Base-by-base conservation (phyloP, 306 rosid species). In the Quercus alba region DNA sequence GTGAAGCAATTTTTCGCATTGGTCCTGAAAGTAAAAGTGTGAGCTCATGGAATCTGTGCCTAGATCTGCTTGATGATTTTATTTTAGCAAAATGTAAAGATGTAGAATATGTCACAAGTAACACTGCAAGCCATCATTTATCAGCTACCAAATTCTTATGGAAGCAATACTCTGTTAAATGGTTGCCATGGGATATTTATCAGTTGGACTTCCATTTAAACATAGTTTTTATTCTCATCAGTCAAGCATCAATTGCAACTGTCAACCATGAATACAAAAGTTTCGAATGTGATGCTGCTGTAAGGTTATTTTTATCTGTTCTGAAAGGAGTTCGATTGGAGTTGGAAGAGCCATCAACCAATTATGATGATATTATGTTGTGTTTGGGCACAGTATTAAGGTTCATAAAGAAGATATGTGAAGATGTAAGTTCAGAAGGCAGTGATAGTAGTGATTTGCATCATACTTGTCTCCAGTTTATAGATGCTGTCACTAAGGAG, bases 161-260 rank as follows among this genome's bases (percentile, higher is more conserved):
- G 94, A 90, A 86, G 90, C 84, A 80, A 77, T 76, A 81, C 72
- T 80, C 81, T 25, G 77, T 94, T 25, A 94, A 78, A 74, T 94
- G 98, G 98, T 78, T 88, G 75, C 90, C 97, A 14, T 89, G 97
- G 97, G 86, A 94, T 83, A 77, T 88, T 81, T 80, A 79, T 84
- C 90, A 73, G 14, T 52, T 94, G 91, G 92, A 90, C 63, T 92
- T 94, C 46, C 84, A 86, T 83, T 85, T 94, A 57, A 89, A 77
- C 80, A 86, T 84, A 84, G 83, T 90, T 71, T 74, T 57, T 81
- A 75, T 85, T 79, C 76, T 92, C 56, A 72, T 88, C 79, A 72
- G 41, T 84, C 97, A 86, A 80, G 87, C 90, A 56, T 87, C 91
- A n/a, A 81, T 46, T 72, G 72, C 76, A 78, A 35, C 84, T 63